These are phyloP conservation scores for Hypoxylon intermedium DNA, from an alignment of 495 filamentous ascomycete species.

Conservation along the genomic window DNA sequence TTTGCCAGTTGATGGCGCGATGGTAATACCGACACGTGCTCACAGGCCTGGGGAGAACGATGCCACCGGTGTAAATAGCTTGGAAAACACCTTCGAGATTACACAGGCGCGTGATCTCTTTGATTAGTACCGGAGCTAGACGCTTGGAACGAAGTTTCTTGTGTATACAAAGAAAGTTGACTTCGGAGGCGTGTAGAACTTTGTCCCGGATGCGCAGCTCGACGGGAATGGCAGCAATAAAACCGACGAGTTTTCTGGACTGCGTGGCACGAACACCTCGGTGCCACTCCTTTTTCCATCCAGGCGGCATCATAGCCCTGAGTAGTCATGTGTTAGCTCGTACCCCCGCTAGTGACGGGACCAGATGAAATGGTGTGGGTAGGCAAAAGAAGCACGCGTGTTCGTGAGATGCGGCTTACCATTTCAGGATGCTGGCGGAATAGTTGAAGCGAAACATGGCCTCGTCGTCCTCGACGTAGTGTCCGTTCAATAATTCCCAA, in stretches of 20 bases:
- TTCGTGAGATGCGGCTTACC: too few relatives aligned
- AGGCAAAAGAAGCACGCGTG: too few relatives aligned
- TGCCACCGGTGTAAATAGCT: conserved; percentile 92
- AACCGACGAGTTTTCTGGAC: conserved; percentile 85
- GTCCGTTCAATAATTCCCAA: conserved; percentile 84
- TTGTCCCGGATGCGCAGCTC: conserved; percentile 79
- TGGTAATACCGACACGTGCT: conserved; percentile 95
- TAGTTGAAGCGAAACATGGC: conserved; percentile 98
- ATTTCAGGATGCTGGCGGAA: conserved; percentile 84
- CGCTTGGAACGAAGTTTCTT: conserved; percentile 96
- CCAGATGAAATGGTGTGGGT: too few relatives aligned
- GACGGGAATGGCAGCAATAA: conserved; percentile 90
- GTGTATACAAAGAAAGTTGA: conserved; percentile 97
- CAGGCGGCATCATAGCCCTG: conserved; percentile 91
- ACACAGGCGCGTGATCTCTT: conserved; percentile 92
- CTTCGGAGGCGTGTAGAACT: conserved; percentile 78
- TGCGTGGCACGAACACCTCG: conserved; percentile 83
- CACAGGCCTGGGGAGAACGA: conserved; percentile 87
- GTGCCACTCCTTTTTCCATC: conserved; percentile 96
- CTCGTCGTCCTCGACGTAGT: conserved; percentile 96
- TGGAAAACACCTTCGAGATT: conserved; percentile 85
- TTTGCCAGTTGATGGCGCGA: conserved; percentile 90
- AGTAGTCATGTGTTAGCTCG: conserved; percentile 36
- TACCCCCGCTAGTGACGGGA: too few relatives aligned
- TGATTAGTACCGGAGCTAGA: conserved; percentile 90